Conservation (phyloP, 306 rosid genomes). For the Dalbergia oliveri region DNA sequence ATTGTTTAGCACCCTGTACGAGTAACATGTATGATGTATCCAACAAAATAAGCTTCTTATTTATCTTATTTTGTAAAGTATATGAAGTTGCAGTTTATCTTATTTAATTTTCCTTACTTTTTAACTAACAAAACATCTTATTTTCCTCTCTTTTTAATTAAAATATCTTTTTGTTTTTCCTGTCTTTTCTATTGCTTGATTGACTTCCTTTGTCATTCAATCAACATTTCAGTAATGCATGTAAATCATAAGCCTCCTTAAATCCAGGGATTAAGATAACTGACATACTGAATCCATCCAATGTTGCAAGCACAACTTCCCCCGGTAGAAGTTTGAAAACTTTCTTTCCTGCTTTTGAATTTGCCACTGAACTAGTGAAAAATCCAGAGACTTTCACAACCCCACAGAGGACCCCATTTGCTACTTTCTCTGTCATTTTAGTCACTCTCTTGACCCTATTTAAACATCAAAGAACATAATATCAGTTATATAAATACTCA, state of each 20-base stretch:
- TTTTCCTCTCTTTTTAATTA: neutral
- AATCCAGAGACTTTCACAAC: slow-evolving; percentile 84
- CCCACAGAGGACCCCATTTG: slow-evolving; percentile 86
- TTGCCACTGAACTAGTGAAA: slow-evolving; percentile 74
- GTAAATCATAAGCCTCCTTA: neutral
- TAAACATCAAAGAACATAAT: slow-evolving; percentile 25
- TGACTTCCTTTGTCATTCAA: slow-evolving; percentile 25
- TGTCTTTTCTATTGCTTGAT: slow-evolving; percentile 17
- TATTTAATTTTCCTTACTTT: neutral
- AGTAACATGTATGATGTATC: neutral
- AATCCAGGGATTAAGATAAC: slow-evolving; percentile 37
- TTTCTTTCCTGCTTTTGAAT: slow-evolving; percentile 80
- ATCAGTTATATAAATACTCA: slow-evolving; percentile 9
- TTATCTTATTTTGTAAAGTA: too few species aligned
- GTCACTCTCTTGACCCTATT: slow-evolving; percentile 88
- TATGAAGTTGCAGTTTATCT: neutral
- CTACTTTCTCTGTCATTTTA: slow-evolving; percentile 88
- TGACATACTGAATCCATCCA: slow-evolving; percentile 94
- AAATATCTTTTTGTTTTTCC: neutral
- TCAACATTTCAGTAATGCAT: neutral
- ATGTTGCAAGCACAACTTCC: slow-evolving; percentile 88
- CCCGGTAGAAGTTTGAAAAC: slow-evolving; percentile 77
- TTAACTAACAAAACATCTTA: neutral
- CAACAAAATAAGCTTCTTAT: neutral
- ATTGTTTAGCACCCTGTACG: neutral